These are phyloP conservation scores for Tuber indicum DNA, from an alignment of 495 filamentous ascomycete genomes.

Conservation along the genomic window DNA sequence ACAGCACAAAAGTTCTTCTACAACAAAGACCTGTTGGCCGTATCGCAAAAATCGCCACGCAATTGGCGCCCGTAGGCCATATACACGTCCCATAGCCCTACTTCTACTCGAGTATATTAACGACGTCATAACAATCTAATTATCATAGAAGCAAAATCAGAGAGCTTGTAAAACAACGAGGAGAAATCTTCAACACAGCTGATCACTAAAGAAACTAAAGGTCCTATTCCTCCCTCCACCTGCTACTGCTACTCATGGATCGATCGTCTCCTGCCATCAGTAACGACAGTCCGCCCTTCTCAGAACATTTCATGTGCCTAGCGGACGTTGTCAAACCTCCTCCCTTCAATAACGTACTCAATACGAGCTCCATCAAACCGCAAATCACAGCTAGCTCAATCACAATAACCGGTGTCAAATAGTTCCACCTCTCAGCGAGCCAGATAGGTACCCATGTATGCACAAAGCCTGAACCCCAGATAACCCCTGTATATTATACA, in stretches of 20 bases:
- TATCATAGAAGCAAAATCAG: too few relatives aligned
- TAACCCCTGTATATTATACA: not conserved
- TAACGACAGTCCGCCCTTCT: not conserved
- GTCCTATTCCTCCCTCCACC: not conserved
- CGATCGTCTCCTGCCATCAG: not conserved
- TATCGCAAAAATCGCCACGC: not conserved
- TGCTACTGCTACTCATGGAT: not conserved
- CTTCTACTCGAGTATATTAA: not conserved
- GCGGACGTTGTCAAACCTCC: not conserved
- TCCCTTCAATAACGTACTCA: not conserved
- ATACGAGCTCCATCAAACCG: not conserved
- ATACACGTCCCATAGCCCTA: not conserved
- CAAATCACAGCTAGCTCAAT: not conserved
- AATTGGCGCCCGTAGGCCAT: not conserved
- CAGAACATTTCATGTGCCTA: not conserved
- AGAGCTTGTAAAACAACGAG: not conserved
- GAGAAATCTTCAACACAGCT: not conserved
- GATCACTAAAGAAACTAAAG: not conserved
- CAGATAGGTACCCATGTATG: not conserved
- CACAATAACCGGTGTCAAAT: not conserved
- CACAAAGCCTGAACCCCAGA: constrained; percentile 3
- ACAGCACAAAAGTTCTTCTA: too few relatives aligned
- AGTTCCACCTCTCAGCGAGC: not conserved
- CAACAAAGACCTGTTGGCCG: too few relatives aligned
- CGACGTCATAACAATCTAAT: too few relatives aligned